Evolutionary conservation across 805 yeast genomes (phyloP), one percentile per base, ranked within the genome.

Genomic region (Groenewaldozyma tartarivorans): DNA sequence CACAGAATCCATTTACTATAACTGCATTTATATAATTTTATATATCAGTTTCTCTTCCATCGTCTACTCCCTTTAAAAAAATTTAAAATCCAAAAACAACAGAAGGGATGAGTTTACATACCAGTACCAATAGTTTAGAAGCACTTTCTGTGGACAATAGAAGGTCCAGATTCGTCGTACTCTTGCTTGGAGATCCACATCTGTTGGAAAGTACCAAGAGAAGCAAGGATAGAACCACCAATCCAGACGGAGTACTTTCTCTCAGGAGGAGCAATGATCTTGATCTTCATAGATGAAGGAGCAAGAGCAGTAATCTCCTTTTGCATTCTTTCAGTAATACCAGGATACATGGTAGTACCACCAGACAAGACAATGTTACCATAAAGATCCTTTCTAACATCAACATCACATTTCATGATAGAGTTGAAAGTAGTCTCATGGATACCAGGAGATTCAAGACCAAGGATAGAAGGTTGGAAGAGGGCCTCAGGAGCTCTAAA

Each of bases 181-280:
- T 92, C 98, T 77, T 92, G 97, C 81, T 92, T 92, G 66, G 97
- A 88, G 84, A 92, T 87, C 98, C 98, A 92, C 97, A 92, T 90
- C 75, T 92, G 97, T 79, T 92, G 97, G 96, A 92, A 92, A 69
- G 98, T 92, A 51, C 96, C 85, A 68, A 92, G 81, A 47, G 96
- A 87, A 55, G 98, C 96, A 71, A 92, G 81, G 64, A 92, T 92
- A 59, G 97, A 92, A 75, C 98, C 98, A 79, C 98, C 98, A 55
- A 92, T 92, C 98, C 98, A 92, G 74, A 88, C 96, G 62, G 95
- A 84, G 83, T 84, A 92, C 74, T 92, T 92, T 74, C 98, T 82
- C 74, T 92, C 98, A 56, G 97, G 97, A 57, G 97, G 96, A 67
- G 98, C 98, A 67, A 83, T 83, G 67, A 92, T 88, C 83, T 92